Evolutionary conservation across 768 basidiomycete genomes (phyloP).

Genomic region (Lactifluus pinguis): DNA sequence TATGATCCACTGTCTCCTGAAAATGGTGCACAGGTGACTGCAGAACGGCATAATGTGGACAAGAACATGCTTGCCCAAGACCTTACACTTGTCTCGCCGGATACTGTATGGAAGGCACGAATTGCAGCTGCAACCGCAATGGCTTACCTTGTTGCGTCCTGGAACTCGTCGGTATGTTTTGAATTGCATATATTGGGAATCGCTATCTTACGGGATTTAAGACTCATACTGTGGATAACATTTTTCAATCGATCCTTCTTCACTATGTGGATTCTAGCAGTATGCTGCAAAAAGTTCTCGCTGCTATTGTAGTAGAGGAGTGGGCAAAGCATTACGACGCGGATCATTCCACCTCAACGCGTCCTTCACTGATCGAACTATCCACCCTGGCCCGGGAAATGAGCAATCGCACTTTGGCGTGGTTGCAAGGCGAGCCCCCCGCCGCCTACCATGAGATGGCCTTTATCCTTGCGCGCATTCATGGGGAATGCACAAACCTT

Average conservation of each 20-base stretch:
- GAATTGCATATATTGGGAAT: background rate
- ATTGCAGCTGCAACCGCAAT: conserved; percentile 71
- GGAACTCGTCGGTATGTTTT: conserved; percentile 50
- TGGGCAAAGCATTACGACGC: conserved; percentile 64
- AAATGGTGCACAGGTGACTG: conserved; percentile 36
- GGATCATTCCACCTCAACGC: conserved; percentile 23
- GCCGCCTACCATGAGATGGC: conserved; percentile 88
- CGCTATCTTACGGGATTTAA: conserved; percentile 8
- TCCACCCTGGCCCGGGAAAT: conserved; percentile 60
- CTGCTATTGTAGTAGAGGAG: conserved; percentile 83
- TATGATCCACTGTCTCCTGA: conserved; percentile 48
- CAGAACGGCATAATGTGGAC: conserved; percentile 86
- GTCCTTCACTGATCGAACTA: conserved; percentile 39
- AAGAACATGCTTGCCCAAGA: conserved; percentile 93
- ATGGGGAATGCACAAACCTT: conserved; percentile 67
- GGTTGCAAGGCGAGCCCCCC: conserved; percentile 69
- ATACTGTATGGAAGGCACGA: conserved; percentile 71
- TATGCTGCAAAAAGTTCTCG: conserved; percentile 83
- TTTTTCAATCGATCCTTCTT: conserved; percentile 64
- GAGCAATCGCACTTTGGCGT: conserved; percentile 53
- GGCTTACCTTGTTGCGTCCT: conserved; percentile 56
- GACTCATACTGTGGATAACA: conserved; percentile 43
- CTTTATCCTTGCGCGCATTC: conserved; percentile 68
- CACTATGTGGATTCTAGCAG: conserved; percentile 83
- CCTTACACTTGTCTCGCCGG: conserved; percentile 66